phyloP scores from a whole-genome alignment of 306 rosid genomes.

The Prunus campanulata region DNA sequence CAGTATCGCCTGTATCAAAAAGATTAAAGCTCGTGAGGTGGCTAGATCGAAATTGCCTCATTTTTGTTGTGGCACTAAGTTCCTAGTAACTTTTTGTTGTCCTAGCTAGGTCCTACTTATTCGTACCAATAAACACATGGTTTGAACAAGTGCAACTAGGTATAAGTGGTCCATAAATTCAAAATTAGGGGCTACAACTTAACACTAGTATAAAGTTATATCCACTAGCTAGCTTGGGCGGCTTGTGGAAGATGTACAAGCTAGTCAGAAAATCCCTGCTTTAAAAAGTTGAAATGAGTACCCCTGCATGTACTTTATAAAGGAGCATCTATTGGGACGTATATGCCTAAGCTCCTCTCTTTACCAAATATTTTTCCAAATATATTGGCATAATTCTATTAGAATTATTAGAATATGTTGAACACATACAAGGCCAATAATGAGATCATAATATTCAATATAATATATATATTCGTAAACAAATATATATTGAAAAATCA shows the following conservation, averaged over 20 bases:
- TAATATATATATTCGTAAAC: background rate
- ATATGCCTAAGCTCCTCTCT: no score
- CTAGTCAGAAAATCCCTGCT: background rate
- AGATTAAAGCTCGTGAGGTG: background rate
- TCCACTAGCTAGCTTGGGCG: background rate
- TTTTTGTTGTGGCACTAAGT: background rate
- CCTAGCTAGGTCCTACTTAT: constrained; percentile 8
- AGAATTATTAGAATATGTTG: background rate
- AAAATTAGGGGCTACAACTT: background rate
- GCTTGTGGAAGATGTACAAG: background rate
- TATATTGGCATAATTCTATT: background rate
- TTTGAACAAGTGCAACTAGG: background rate
- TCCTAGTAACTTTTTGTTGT: background rate
- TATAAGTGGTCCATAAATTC: background rate
- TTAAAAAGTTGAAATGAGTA: no score
- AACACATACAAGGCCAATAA: background rate
- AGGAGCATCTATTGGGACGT: no score
- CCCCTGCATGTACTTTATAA: no score
- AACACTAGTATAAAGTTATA: background rate
- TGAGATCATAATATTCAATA: background rate
- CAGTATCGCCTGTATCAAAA: rapidly evolving
- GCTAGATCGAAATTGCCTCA: background rate
- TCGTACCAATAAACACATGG: background rate
- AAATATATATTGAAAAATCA: background rate
- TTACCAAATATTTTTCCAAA: background rate